Conservation (phyloP, 2,329 filamentous ascomycete genomes). For the Chalara sp. region DNA sequence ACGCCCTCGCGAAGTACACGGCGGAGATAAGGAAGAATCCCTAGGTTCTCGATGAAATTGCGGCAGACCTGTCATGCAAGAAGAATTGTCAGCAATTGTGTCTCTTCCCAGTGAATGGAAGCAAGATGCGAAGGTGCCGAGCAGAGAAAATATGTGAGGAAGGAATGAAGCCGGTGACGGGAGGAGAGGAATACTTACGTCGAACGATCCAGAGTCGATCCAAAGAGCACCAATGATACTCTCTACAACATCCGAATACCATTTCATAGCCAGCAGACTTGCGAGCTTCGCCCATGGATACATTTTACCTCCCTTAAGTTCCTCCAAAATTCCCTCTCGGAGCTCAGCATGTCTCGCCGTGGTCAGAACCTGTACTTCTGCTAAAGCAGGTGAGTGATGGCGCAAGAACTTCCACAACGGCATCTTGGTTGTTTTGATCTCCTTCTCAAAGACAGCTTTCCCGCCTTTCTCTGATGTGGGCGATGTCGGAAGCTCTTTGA, state of each 20-base stretch:
- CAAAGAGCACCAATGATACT: constrained; percentile 75
- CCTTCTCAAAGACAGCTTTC: not conserved
- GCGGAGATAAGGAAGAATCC: constrained; percentile 56
- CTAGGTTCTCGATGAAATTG: constrained; percentile 53
- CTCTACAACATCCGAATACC: constrained; percentile 80
- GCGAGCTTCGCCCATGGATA: constrained; percentile 77
- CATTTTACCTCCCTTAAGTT: constrained; percentile 39
- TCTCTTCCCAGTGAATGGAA: too few relatives aligned
- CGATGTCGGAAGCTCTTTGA: constrained; percentile 2
- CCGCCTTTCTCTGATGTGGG: not conserved
- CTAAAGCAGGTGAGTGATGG: constrained; percentile 43
- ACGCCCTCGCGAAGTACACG: constrained; percentile 54
- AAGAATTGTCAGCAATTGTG: too few relatives aligned
- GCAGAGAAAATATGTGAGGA: too few relatives aligned
- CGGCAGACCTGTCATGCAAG: constrained; percentile 38
- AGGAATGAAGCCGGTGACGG: too few relatives aligned
- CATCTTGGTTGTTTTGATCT: not conserved
- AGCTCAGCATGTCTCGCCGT: constrained; percentile 28
- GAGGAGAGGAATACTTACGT: constrained; percentile 7
- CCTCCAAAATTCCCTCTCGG: constrained; percentile 39
- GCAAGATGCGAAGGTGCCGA: too few relatives aligned
- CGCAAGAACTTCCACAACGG: constrained; percentile 65
- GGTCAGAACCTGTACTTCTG: constrained; percentile 32
- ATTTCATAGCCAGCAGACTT: constrained; percentile 62
- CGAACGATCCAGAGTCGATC: constrained; percentile 65